Base-by-base conservation (phyloP, 805 yeast genomes). In the Barnettozyma wickerhamii region DNA sequence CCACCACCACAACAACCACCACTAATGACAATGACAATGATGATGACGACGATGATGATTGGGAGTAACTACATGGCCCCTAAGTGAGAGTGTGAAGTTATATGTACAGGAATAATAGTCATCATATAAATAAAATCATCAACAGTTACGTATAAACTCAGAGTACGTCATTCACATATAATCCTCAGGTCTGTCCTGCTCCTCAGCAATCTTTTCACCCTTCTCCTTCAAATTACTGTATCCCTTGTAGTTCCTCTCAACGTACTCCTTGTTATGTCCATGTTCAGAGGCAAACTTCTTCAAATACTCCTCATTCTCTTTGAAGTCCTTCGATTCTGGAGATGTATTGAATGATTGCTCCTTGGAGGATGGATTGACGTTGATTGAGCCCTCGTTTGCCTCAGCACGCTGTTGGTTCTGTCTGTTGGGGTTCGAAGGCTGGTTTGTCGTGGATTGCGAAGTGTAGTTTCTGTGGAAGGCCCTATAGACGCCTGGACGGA, bases 171-270 rank as follows among this genome's bases (percentile, higher is more conserved):
- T 12, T 47, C 46, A 54, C 58, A 54, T 52, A 26, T 31, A 51
- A 20, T 54, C 58, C 21, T 54, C 57, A 1, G 58, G 55, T 14
- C 58, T 43, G 3, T 49, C 50, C 40, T 54, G 58, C 30, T 54
- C 56, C 27, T 49, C 50, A 3, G 54, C 47, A 6, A 41, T 46
- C 19, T 37, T 45, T 19, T 38, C 33, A 10, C 58, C 58, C 38
- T 54, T 54, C 6, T 54, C 57, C 29, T 48, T 44, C 17, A 53
- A 29, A 19, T 42, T 41, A 19, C 41, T 40, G 30, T 40, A 51
- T 9, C 55, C 54, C 38, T 51, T 39, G 14, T 19, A 24, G 26
- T 46, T 17, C 6, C 26, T 23, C 26, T 23, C 26, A 9, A 23
- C 26, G 26, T 9, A 23, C 12, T 23, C 26, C 26, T 23, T 23